Evolutionary conservation across 2,329 filamentous ascomycete genomes (phyloP).

Genomic region (Ophiosphaerella korrae): DNA sequence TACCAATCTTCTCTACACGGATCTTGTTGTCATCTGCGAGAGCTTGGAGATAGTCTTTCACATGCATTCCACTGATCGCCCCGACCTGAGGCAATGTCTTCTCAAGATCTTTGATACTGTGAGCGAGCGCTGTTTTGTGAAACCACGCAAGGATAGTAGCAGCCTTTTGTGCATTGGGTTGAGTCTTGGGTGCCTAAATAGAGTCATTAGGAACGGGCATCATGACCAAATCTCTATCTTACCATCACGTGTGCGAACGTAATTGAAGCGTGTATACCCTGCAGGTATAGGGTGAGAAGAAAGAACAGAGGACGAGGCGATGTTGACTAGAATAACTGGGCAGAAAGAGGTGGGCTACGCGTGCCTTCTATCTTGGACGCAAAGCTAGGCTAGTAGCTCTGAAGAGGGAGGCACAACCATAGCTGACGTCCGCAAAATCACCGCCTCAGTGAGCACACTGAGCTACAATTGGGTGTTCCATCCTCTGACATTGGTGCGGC

Average conservation of each 20-base stretch:
- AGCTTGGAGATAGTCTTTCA: constrained; percentile 69
- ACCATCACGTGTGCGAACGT: constrained; percentile 12
- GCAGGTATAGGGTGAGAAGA: not conserved
- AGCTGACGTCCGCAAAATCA: not conserved
- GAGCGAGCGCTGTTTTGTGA: constrained; percentile 63
- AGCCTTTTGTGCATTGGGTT: constrained; percentile 63
- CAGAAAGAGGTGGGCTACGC: not conserved
- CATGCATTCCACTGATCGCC: constrained; percentile 69
- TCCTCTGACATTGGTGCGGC: no score
- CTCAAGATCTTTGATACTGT: constrained; percentile 71
- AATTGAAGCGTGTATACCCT: not conserved
- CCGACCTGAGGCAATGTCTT: constrained; percentile 66
- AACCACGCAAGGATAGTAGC: constrained; percentile 64
- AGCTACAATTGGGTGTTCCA: not conserved
- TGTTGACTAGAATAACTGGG: no score
- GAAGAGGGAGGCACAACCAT: constrained; percentile 15
- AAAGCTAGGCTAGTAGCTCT: constrained; percentile 8
- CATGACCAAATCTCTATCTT: not conserved
- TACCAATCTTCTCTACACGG: constrained; percentile 71
- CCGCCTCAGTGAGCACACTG: not conserved
- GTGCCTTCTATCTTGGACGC: constrained; percentile 17
- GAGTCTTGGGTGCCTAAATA: constrained; percentile 58
- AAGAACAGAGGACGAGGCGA: no score
- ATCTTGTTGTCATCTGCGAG: constrained; percentile 66
- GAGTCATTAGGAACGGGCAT: constrained; percentile 10